Evolutionary conservation across 768 basidiomycete genomes (phyloP).

Genomic region (Auricularia heimuer): DNA sequence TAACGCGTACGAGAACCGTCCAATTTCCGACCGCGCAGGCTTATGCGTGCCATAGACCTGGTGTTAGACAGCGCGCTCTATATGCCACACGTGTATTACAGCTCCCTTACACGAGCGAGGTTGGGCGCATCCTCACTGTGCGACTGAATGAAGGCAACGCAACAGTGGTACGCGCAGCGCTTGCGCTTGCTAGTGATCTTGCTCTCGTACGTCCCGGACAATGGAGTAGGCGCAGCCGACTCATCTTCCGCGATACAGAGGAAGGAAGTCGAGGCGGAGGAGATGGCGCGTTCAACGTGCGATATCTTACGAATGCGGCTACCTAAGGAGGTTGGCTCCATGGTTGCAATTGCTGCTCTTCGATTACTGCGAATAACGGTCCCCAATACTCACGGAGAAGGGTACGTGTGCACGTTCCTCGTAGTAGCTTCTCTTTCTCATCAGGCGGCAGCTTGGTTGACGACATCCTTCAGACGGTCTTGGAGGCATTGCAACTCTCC

Average conservation of each 20-base stretch:
- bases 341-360: neutral
- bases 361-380: neutral
- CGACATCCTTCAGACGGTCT: neutral
- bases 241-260: neutral
- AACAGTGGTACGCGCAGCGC: neutral
- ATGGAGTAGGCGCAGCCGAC: neutral
- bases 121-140: neutral
- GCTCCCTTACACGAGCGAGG: neutral
- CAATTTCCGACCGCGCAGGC: neutral
- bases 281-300: neutral
- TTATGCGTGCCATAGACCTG: constrained; percentile 29
- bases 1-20: constrained; percentile 55
- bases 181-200: neutral
- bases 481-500: neutral
- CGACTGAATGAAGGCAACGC: neutral
- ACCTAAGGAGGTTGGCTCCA: neutral
- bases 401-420: neutral
- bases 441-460: neutral
- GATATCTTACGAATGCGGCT: neutral
- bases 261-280: neutral
- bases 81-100: constrained; percentile 44
- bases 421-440: neutral
- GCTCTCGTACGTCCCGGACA: neutral
- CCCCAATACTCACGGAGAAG: neutral
- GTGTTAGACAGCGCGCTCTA: constrained; percentile 53